Percentiles rank a stretch among this genome's conserved stretches.
Conservation (phyloP, 2,329 filamentous ascomycete species). For the Aspergillus pseudonomiae region DNA sequence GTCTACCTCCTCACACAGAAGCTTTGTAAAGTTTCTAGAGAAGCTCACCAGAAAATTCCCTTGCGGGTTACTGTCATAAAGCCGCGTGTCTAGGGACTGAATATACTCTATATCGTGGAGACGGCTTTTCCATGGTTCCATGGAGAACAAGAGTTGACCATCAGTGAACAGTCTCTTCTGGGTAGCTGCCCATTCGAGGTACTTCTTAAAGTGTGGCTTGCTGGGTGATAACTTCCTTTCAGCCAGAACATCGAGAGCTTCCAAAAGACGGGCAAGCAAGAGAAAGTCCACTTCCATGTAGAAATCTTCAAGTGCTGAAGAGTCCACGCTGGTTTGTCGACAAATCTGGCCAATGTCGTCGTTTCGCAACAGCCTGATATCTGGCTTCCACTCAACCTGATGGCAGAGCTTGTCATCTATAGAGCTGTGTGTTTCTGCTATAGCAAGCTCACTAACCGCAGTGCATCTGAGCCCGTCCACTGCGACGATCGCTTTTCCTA, state of each 20-base stretch:
- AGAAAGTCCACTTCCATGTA: background rate
- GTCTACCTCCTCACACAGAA: slow-evolving; percentile 11
- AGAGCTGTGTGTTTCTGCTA: background rate
- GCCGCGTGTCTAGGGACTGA: background rate
- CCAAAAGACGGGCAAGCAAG: background rate
- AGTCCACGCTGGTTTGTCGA: background rate
- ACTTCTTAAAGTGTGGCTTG: slow-evolving; percentile 10
- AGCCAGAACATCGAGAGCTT: background rate
- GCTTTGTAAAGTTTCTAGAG: background rate
- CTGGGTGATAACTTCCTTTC: background rate
- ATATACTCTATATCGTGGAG: slow-evolving; percentile 5
- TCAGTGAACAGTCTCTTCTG: background rate
- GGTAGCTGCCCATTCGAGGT: slow-evolving; percentile 14
- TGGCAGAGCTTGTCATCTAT: background rate
- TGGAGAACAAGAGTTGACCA: background rate
- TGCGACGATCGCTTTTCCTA: background rate
- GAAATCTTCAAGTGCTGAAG: background rate
- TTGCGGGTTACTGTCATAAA: background rate
- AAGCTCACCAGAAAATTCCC: background rate
- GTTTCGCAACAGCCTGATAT: slow-evolving; percentile 6
- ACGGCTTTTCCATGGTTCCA: slow-evolving; percentile 5
- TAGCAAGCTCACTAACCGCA: background rate
- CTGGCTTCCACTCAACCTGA: slow-evolving; percentile 16
- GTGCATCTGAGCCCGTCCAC: background rate
- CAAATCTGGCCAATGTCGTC: slow-evolving; percentile 1